phyloP scores from a whole-genome alignment of 345 rosid species.

The Salix purpurea region DNA sequence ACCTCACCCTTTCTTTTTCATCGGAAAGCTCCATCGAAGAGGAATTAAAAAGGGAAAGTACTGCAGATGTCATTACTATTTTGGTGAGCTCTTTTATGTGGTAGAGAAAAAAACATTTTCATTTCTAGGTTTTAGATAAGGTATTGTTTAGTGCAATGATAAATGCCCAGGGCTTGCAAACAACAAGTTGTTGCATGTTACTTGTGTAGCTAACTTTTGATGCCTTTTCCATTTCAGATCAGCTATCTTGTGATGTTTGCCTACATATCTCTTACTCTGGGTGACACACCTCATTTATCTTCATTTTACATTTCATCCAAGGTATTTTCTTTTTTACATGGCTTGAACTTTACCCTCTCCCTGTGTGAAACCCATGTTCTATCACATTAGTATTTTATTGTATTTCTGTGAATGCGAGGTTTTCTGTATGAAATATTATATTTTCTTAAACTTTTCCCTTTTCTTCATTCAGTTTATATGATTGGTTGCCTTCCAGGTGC shows the following conservation, averaged over 20 bases:
- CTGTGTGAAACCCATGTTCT: background rate
- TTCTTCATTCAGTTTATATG: background rate
- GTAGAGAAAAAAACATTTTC: background rate
- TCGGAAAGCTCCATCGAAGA: conserved; percentile 96
- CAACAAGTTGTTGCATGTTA: background rate
- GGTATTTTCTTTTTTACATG: conserved; percentile 38
- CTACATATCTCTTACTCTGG: conserved; percentile 86
- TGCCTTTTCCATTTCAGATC: conserved; percentile 51
- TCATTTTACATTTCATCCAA: conserved; percentile 80
- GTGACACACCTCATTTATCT: conserved; percentile 64
- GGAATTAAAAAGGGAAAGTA: conserved; percentile 92
- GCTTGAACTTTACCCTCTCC: conserved; percentile 1
- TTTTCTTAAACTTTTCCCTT: background rate
- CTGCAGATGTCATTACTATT: conserved; percentile 91
- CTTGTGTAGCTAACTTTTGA: background rate
- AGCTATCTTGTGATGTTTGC: conserved; percentile 99
- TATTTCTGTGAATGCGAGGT: background rate
- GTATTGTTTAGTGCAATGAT: background rate
- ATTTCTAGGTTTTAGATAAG: background rate
- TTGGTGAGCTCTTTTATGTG: conserved; percentile 38
- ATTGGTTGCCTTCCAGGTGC: conserved; percentile 52
- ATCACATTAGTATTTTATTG: background rate
- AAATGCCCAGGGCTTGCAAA: background rate
- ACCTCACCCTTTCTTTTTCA: conserved; percentile 80
- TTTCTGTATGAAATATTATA: background rate